A percentile compares a stretch with the other conserved stretches of the same genome.
Evolutionary conservation across 768 basidiomycete genomes (phyloP).

Genomic region (Ramaria sp.): DNA sequence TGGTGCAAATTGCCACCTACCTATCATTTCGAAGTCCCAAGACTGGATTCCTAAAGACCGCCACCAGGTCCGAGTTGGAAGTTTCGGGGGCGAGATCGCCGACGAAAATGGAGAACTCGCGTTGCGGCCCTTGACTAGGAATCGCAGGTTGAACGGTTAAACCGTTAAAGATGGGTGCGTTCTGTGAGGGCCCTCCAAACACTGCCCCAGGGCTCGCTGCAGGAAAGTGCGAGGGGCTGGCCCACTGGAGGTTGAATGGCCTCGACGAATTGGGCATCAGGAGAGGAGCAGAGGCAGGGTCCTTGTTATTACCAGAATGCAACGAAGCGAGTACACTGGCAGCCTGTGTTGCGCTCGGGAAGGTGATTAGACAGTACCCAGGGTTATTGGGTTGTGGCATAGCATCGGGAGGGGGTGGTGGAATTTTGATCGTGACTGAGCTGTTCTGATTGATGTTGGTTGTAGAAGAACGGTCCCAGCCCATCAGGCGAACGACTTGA

Average conservation of each 20-base stretch:
- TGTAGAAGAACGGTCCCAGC: slow-evolving; percentile 53
- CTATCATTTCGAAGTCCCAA: slow-evolving; percentile 72
- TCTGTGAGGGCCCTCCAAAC: slow-evolving; percentile 22
- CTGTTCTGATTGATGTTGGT: slow-evolving; percentile 2
- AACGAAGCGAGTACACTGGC: slow-evolving; percentile 63
- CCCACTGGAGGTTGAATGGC: slow-evolving; percentile 79
- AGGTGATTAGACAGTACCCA: slow-evolving; percentile 82
- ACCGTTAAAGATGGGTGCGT: not conserved
- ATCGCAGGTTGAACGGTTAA: not conserved
- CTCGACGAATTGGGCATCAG: slow-evolving; percentile 79
- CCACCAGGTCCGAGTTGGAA: slow-evolving; percentile 91
- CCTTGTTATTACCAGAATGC: slow-evolving; percentile 23
- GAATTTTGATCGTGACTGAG: slow-evolving; percentile 51
- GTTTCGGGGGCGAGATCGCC: slow-evolving; percentile 90
- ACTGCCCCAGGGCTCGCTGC: slow-evolving; percentile 25
- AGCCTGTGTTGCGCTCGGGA: slow-evolving; percentile 60
- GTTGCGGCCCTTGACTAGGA: slow-evolving; percentile 40
- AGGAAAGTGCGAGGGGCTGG: slow-evolving; percentile 16
- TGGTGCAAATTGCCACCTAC: not conserved
- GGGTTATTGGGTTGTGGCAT: slow-evolving; percentile 72
- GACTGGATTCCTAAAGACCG: slow-evolving; percentile 84
- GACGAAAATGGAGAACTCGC: slow-evolving; percentile 91
- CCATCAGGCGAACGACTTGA: slow-evolving; percentile 78
- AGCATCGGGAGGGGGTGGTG: slow-evolving; percentile 42
- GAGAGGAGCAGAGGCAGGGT: slow-evolving; percentile 30